Percentiles rank a stretch among this genome's conserved stretches.
Evolutionary conservation across 768 basidiomycete species (phyloP).

Genomic region (Xerocomus brunneocitrinus): DNA sequence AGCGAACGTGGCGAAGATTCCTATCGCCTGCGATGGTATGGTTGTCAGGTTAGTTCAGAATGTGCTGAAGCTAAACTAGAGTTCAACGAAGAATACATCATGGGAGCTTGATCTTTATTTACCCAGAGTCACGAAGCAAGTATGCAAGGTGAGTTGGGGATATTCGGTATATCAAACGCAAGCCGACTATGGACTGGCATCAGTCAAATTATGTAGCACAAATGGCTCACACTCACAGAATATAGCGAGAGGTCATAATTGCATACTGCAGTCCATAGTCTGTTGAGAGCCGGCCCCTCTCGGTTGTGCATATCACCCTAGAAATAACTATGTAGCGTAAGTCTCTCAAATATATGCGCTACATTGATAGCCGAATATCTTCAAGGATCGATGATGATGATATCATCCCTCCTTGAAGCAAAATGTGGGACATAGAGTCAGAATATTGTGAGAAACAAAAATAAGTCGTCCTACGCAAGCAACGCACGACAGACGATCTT

Average conservation of each 20-base stretch:
- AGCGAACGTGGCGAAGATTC: constrained; percentile 49
- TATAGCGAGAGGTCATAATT: constrained; percentile 71
- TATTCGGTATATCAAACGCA: constrained; percentile 47
- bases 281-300: constrained; percentile 47
- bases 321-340: background rate
- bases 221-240: constrained; percentile 29
- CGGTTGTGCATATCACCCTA: constrained; percentile 62
- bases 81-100: background rate
- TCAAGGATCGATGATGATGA: background rate
- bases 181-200: constrained; percentile 36
- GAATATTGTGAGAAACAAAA: background rate
- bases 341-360: background rate
- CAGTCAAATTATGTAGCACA: background rate
- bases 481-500: constrained; percentile 44
- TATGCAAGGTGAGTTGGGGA: constrained; percentile 57
- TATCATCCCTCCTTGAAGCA: constrained; percentile 43
- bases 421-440: constrained; percentile 14
- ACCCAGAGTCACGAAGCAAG: constrained; percentile 52
- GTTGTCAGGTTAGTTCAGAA: constrained; percentile 57
- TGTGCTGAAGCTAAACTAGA: constrained; percentile 45
- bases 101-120: background rate
- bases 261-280: constrained; percentile 49
- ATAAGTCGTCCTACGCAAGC: constrained; percentile 34
- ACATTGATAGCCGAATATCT: background rate
- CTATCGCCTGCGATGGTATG: constrained; percentile 50